Conservation (phyloP, 192 early-diverging fungal species). For the Neocallimastix lanati region DNA sequence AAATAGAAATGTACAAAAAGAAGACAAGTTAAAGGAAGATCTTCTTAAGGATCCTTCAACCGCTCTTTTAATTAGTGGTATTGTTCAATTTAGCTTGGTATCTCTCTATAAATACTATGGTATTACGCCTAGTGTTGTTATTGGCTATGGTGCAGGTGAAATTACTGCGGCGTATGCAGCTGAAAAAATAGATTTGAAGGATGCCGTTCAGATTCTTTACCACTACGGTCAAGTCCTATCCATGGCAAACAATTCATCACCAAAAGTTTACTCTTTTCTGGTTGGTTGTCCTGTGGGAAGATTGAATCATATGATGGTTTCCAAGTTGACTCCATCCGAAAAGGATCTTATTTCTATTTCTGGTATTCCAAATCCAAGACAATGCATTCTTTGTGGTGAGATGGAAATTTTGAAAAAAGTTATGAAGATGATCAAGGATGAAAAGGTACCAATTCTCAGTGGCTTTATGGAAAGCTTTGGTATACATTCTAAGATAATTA, state of each 20-base stretch:
- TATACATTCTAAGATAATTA: not conserved
- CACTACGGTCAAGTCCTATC: slow-evolving; percentile 7
- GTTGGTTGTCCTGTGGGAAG: not conserved
- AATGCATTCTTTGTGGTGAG: not conserved
- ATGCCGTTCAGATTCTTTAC: slow-evolving; percentile 3
- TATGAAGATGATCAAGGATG: not conserved
- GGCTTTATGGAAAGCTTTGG: not conserved
- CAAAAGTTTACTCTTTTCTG: not conserved
- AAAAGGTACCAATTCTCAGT: slow-evolving; percentile 3
- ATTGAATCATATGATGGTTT: not conserved
- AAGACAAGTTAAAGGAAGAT: not conserved
- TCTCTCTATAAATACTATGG: slow-evolving; percentile 9
- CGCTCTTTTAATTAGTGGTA: not conserved
- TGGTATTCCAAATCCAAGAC: slow-evolving; percentile 5
- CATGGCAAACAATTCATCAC: not conserved
- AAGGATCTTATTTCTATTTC: slow-evolving; percentile 4
- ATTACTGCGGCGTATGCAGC: slow-evolving; percentile 11
- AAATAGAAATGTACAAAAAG: not conserved
- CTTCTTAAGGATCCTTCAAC: not conserved
- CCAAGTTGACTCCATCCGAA: not conserved
- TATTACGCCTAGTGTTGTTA: not conserved
- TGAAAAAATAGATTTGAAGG: slow-evolving; percentile 2
- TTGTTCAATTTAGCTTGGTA: not conserved
- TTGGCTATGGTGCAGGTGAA: slow-evolving; percentile 15
- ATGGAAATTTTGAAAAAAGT: not conserved